Evolutionary conservation across 2,329 filamentous ascomycete species (phyloP).

Genomic region (Fusarium albosuccineum): DNA sequence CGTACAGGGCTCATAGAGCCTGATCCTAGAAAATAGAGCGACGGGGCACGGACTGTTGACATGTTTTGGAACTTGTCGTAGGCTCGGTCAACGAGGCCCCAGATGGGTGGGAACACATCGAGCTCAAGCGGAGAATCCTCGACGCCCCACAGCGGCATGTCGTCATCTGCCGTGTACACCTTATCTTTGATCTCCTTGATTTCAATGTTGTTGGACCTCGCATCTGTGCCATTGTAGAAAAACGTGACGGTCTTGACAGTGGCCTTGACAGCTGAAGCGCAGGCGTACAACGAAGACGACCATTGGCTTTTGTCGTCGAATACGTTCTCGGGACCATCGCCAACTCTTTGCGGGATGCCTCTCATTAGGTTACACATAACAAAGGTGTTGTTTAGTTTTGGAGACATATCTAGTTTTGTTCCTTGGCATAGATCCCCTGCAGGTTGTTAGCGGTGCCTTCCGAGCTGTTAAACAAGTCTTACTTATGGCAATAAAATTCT

Average conservation of each 20-base stretch:
- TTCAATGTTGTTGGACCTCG: slow-evolving; percentile 49
- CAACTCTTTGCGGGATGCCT: slow-evolving; percentile 53
- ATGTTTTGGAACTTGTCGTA: slow-evolving; percentile 26
- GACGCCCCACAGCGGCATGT: slow-evolving; percentile 50
- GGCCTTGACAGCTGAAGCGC: slow-evolving; percentile 56
- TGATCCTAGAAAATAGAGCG: slow-evolving; percentile 21
- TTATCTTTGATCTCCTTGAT: slow-evolving; percentile 54
- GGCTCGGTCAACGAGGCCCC: slow-evolving; percentile 27
- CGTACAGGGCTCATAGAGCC: not conserved
- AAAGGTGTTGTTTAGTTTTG: slow-evolving; percentile 58
- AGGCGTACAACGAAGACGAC: slow-evolving; percentile 58
- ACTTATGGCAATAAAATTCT: not conserved
- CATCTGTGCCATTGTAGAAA: slow-evolving; percentile 53
- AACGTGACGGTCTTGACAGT: slow-evolving; percentile 60
- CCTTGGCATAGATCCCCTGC: slow-evolving; percentile 38
- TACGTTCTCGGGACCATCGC: slow-evolving; percentile 50
- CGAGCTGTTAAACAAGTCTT: not conserved
- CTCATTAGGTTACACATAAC: slow-evolving; percentile 57
- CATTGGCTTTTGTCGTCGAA: slow-evolving; percentile 56
- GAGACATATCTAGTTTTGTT: slow-evolving; percentile 45
- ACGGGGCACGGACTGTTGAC: slow-evolving; percentile 16
- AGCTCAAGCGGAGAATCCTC: slow-evolving; percentile 40
- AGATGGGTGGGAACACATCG: slow-evolving; percentile 21
- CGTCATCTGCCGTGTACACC: slow-evolving; percentile 47
- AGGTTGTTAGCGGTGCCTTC: not conserved